Evolutionary conservation across 495 filamentous ascomycete species (phyloP).

Genomic region (Glonium stellatum): DNA sequence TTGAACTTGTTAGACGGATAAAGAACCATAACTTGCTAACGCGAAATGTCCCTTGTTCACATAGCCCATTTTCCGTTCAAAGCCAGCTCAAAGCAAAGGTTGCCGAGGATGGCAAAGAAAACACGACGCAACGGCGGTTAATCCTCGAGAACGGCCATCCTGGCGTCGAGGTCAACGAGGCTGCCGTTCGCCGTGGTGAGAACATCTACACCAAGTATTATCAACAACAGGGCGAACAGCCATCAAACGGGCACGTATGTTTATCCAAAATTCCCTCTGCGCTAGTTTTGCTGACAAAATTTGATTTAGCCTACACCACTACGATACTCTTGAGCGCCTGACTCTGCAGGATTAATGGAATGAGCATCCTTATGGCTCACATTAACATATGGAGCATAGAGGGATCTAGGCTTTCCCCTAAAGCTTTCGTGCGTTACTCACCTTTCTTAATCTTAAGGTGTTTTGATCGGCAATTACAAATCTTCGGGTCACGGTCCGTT

Average conservation of each 20-base stretch:
- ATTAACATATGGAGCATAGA: too few relatives aligned
- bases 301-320: too few relatives aligned
- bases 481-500: too few relatives aligned
- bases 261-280: too few relatives aligned
- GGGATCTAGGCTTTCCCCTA: too few relatives aligned
- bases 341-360: too few relatives aligned
- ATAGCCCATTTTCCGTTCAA: slow-evolving; percentile 46
- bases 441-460: too few relatives aligned
- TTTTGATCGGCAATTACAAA: too few relatives aligned
- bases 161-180: slow-evolving; percentile 55
- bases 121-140: slow-evolving; percentile 41
- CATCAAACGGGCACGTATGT: slow-evolving; percentile 2
- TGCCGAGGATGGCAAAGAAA: slow-evolving; percentile 47
- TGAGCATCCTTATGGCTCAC: too few relatives aligned
- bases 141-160: slow-evolving; percentile 54
- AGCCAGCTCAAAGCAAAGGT: slow-evolving; percentile 41
- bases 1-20: background rate
- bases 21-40: slow-evolving; percentile 13
- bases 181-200: slow-evolving; percentile 55
- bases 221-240: slow-evolving; percentile 44
- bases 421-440: too few relatives aligned
- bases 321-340: too few relatives aligned
- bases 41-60: background rate
- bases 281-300: too few relatives aligned
- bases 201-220: slow-evolving; percentile 59